These are phyloP conservation scores for Dorcoceras hygrometricum DNA, from an alignment of 257 asterid species.

Conservation along the genomic window DNA sequence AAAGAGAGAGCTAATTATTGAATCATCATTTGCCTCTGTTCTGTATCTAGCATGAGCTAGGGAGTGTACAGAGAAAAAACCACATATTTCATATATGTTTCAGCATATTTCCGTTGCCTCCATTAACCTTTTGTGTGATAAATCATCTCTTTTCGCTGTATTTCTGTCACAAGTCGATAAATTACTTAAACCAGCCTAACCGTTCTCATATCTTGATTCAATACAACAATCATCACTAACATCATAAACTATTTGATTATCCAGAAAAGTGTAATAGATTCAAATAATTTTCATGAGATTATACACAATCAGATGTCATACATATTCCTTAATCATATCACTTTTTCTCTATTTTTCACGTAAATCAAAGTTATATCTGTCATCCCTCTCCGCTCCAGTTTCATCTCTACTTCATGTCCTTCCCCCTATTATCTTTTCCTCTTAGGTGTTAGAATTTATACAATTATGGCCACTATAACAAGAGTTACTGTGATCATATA, in stretches of 20 bases:
- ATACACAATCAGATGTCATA: not conserved
- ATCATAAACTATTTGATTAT: not conserved
- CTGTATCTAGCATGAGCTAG: no score
- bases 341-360: not conserved
- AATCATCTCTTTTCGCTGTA: no score
- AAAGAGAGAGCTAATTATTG: no score
- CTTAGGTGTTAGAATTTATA: not conserved
- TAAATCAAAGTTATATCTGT: not conserved
- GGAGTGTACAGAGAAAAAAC: no score
- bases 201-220: not conserved
- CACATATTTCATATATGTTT: no score
- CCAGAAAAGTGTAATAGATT: conserved; percentile 1
- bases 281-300: conserved; percentile 4
- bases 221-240: not conserved
- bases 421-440: conserved; percentile 2
- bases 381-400: not conserved
- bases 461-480: not conserved
- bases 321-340: not conserved
- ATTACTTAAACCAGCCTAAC: no score
- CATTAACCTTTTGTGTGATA: no score
- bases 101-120: no score
- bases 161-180: no score
- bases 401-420: not conserved
- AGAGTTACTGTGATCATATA: conserved; percentile 7
- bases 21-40: no score